phyloP scores from a whole-genome alignment of 2,329 filamentous ascomycete species.

The Huntiella savannae region DNA sequence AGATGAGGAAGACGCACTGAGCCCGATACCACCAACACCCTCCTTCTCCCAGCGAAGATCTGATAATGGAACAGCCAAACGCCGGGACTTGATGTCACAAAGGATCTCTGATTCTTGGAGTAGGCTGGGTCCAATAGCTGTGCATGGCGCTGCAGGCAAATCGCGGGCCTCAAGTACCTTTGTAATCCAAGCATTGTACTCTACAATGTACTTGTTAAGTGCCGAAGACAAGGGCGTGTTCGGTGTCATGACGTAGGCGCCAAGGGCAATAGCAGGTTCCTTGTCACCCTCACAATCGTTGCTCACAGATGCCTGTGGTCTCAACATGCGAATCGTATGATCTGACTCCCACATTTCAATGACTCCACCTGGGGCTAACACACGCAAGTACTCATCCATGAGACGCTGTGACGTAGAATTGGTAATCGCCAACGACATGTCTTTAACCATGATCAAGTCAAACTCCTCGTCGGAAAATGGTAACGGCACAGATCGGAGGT shows the following conservation, averaged over 20 bases:
- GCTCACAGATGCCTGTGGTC: conserved; percentile 50
- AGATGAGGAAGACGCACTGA: conserved; percentile 28
- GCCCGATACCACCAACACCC: conserved; percentile 36
- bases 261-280: conserved; percentile 48
- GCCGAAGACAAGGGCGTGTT: conserved; percentile 67
- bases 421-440: conserved; percentile 49
- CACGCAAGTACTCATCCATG: conserved; percentile 55
- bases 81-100: conserved; percentile 48
- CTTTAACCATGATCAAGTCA: conserved; percentile 77
- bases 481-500: conserved; percentile 54
- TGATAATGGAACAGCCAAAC: conserved; percentile 71
- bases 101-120: conserved; percentile 62
- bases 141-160: conserved; percentile 58
- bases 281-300: conserved; percentile 31
- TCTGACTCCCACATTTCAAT: conserved; percentile 85
- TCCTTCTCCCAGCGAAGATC: conserved; percentile 79
- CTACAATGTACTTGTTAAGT: conserved; percentile 62
- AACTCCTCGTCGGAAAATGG: conserved; percentile 68
- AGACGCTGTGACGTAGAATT: conserved; percentile 35
- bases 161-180: conserved; percentile 55
- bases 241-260: conserved; percentile 64
- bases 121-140: conserved; percentile 54
- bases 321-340: conserved; percentile 61
- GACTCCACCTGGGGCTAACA: conserved; percentile 59
- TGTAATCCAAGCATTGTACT: conserved; percentile 69